phyloP scores from a whole-genome alignment of 352 stramenopile genomes.

The Globisporangium cystogenes region DNA sequence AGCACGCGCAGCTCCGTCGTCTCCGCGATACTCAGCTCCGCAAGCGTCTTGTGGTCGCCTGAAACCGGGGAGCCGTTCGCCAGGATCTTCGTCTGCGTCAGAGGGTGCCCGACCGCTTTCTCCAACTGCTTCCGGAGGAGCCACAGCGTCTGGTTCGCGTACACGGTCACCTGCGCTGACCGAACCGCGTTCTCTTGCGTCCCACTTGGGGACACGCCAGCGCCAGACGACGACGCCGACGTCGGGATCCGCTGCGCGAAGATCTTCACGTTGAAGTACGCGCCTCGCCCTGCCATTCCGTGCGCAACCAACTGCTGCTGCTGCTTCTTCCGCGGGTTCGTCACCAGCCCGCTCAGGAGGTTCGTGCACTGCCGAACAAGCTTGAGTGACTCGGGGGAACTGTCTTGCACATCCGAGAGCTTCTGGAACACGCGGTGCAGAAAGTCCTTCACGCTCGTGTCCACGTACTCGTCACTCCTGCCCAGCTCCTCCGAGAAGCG shows the following conservation, averaged over 20 bases:
- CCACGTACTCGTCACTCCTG: constrained; percentile 26
- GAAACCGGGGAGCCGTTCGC: constrained; percentile 57
- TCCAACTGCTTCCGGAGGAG: constrained; percentile 75
- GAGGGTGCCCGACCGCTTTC: constrained; percentile 55
- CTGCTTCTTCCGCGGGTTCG: constrained; percentile 42
- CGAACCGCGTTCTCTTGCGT: constrained; percentile 52
- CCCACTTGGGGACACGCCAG: constrained; percentile 13
- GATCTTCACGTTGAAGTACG: constrained; percentile 76
- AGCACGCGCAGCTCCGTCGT: constrained; percentile 72
- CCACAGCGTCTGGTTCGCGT: constrained; percentile 73
- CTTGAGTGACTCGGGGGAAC: constrained; percentile 43
- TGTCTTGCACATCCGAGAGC: constrained; percentile 43
- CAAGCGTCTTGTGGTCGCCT: constrained; percentile 76
- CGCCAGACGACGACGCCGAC: constrained; percentile 13
- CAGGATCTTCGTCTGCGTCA: constrained; percentile 82
- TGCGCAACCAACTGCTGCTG: constrained; percentile 40
- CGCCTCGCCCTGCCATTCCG: constrained; percentile 59
- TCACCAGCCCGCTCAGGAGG: constrained; percentile 64
- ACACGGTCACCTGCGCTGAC: constrained; percentile 52
- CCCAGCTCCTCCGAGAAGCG: constrained; percentile 34
- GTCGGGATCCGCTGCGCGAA: constrained; percentile 74
- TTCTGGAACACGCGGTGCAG: constrained; percentile 75
- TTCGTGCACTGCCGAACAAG: constrained; percentile 76
- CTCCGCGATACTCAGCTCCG: constrained; percentile 74
- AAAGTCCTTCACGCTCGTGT: constrained; percentile 64